phyloP scores from a whole-genome alignment of 495 filamentous ascomycete species.

The Jackrogersella minutella region DNA sequence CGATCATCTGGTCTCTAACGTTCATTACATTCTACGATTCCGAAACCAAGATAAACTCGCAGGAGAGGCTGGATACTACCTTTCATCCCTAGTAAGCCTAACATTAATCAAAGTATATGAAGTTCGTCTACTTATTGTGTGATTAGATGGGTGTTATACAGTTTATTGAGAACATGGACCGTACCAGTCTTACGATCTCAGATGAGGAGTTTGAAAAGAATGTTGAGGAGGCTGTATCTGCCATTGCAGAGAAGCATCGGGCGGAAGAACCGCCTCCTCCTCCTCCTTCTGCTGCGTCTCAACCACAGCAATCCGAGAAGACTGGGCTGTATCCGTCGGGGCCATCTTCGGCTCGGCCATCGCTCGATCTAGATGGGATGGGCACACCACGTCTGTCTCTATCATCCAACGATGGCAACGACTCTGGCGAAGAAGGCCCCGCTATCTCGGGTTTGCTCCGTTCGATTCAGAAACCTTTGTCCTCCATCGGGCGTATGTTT shows the following conservation, averaged over 20 bases:
- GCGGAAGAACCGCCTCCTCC: conserved; percentile 51
- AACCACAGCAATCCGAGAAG: conserved; percentile 66
- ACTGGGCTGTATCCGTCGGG: conserved; percentile 56
- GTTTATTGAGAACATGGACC: conserved; percentile 95
- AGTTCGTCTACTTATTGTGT: conserved; percentile 13
- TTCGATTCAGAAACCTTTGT: conserved; percentile 89
- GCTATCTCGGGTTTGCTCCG: conserved; percentile 87
- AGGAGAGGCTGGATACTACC: conserved; percentile 96
- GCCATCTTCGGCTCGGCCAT: conserved; percentile 48
- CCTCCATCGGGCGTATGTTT: conserved; percentile 97
- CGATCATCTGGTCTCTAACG: conserved; percentile 94
- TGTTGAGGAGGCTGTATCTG: conserved; percentile 95
- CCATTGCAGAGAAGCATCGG: conserved; percentile 88
- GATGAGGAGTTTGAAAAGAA: conserved; percentile 95
- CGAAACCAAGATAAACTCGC: conserved; percentile 96
- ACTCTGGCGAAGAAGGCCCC: conserved; percentile 69
- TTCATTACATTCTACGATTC: conserved; percentile 97
- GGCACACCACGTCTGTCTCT: conserved; percentile 50
- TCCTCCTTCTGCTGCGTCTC: conserved; percentile 51
- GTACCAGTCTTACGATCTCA: conserved; percentile 89
- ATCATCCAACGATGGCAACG: conserved; percentile 57
- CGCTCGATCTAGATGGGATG: conserved; percentile 55
- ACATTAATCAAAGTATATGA: conserved; percentile 6
- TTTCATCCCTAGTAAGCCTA: conserved; percentile 83
- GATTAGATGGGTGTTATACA: conserved; percentile 89